These are phyloP conservation scores for Yarrowia osloensis DNA, from an alignment of 805 yeast genomes.

Conservation along the genomic window DNA sequence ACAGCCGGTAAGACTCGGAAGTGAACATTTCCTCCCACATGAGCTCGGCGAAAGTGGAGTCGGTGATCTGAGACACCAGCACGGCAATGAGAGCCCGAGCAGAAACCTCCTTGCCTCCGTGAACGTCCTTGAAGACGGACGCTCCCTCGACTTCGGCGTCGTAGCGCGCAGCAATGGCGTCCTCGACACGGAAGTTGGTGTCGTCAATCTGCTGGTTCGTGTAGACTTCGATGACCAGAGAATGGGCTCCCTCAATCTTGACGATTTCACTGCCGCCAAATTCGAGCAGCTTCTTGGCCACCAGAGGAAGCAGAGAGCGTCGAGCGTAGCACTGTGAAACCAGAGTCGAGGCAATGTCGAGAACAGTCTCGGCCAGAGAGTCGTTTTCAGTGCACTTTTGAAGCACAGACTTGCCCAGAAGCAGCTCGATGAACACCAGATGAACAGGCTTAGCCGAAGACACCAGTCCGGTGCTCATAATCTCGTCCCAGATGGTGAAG, in stretches of 20 bases:
- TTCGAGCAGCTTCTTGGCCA: slow-evolving; percentile 49
- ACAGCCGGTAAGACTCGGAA: slow-evolving; percentile 47
- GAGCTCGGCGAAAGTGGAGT: slow-evolving; percentile 25
- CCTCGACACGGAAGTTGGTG: slow-evolving; percentile 62
- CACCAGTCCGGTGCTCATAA: slow-evolving; percentile 61
- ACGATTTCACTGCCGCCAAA: slow-evolving; percentile 36
- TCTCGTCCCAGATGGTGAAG: slow-evolving; percentile 55
- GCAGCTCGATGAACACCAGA: slow-evolving; percentile 52
- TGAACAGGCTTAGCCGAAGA: slow-evolving; percentile 69
- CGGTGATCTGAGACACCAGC: not conserved
- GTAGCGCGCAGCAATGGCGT: slow-evolving; percentile 53
- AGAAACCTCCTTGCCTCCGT: slow-evolving; percentile 61
- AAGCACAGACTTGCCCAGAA: slow-evolving; percentile 50
- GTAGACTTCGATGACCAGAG: slow-evolving; percentile 39
- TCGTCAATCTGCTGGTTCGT: slow-evolving; percentile 56
- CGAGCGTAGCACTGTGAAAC: slow-evolving; percentile 51
- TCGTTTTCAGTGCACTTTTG: slow-evolving; percentile 43
- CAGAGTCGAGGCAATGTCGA: slow-evolving; percentile 37
- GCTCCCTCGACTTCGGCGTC: slow-evolving; percentile 39
- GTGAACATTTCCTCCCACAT: slow-evolving; percentile 43
- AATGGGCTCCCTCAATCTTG: not conserved
- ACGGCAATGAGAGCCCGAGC: slow-evolving; percentile 48
- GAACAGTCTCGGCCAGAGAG: slow-evolving; percentile 41
- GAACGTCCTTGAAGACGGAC: slow-evolving; percentile 41
- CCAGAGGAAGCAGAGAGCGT: slow-evolving; percentile 64